Base-by-base conservation (phyloP, 306 rosid genomes). In the Dryas octopetala region DNA sequence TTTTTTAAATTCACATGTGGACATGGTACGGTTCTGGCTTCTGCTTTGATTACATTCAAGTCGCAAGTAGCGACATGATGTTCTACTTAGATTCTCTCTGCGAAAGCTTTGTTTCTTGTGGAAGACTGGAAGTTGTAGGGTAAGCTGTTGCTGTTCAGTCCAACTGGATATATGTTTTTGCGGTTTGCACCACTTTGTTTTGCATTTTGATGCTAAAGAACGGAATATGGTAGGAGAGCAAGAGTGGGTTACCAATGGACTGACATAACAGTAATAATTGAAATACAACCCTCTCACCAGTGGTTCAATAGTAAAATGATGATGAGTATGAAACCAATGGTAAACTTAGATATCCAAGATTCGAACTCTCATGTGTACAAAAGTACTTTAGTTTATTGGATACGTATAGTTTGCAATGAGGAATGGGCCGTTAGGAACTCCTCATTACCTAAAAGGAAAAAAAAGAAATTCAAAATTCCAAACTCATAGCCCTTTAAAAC, bases 11-110 rank as follows among this genome's bases (percentile, higher is more conserved):
- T 77, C 85, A 73, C 79, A 68, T 74, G 83, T 13, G 69, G 74
- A 55, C 60, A 16, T n/a, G 40, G 73, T 79, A 83, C 81, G 19
- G 50, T 40, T 68, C 76, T 77, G 69, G 40, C 32, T 61, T 38
- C 44, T 49, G 23, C 66, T 57, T 44, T 70, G 46, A 60, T 26
- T 72, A 9, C 51, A 40, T 55, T 75, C 50, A 41, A 32, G 7
- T 32, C 26, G 61, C 41, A 62, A 38, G 47, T 74, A 60, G 66
- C 44, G 72, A 66, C 58, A 65, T 40, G 28, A 57, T 66, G 74
- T 59, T 51, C 65, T 41, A 68, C 76, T 43, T 74, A 68, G 85
- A 77, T 73, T 67, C n/a, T 66, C 12, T 77, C 23, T 40, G 69
- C 40, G 43, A 46, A 17, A 38, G n/a, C 41, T 66, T 23, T 9